Evolutionary conservation across 1,284 basidiomycete genomes (phyloP).

Genomic region (Cutaneotrichosporon curvatum): DNA sequence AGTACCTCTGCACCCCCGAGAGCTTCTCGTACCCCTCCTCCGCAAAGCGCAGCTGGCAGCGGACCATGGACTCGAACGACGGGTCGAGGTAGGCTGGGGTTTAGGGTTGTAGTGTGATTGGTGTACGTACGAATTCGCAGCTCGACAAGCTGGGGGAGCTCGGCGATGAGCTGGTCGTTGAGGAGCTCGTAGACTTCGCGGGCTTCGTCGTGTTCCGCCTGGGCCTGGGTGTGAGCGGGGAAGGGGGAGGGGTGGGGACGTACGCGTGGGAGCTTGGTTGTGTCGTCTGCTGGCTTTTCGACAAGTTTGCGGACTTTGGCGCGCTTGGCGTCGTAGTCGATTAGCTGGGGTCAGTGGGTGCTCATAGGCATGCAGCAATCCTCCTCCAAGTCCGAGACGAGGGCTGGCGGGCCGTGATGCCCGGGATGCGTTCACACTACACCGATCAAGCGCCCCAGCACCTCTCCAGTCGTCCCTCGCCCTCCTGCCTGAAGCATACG

Average conservation of each 20-base stretch:
- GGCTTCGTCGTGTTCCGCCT: constrained; percentile 89
- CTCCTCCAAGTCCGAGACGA: too few relatives aligned
- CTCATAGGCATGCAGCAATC: too few relatives aligned
- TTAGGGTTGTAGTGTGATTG: neutral
- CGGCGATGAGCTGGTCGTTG: constrained; percentile 83
- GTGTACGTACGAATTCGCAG: constrained; percentile 66
- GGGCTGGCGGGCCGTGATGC: too few relatives aligned
- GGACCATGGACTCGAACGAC: constrained; percentile 97
- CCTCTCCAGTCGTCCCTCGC: too few relatives aligned
- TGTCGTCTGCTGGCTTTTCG: constrained; percentile 90
- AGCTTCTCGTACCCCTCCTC: constrained; percentile 98
- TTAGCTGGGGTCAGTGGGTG: neutral
- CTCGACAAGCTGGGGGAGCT: constrained; percentile 87
- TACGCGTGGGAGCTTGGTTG: constrained; percentile 79
- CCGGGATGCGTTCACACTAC: too few relatives aligned
- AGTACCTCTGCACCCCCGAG: constrained; percentile 93
- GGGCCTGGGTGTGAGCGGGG: constrained; percentile 54
- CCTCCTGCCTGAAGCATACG: constrained; percentile 14
- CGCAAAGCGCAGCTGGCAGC: constrained; percentile 93
- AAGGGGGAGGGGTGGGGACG: constrained; percentile 20
- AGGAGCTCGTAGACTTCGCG: constrained; percentile 88
- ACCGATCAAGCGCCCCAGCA: too few relatives aligned
- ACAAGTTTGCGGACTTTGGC: constrained; percentile 80
- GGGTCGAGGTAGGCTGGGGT: constrained; percentile 78
- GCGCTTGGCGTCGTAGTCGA: constrained; percentile 91